Evolutionary conservation across 2,329 filamentous ascomycete species (phyloP).

Genomic region (Fusarium domesticum): DNA sequence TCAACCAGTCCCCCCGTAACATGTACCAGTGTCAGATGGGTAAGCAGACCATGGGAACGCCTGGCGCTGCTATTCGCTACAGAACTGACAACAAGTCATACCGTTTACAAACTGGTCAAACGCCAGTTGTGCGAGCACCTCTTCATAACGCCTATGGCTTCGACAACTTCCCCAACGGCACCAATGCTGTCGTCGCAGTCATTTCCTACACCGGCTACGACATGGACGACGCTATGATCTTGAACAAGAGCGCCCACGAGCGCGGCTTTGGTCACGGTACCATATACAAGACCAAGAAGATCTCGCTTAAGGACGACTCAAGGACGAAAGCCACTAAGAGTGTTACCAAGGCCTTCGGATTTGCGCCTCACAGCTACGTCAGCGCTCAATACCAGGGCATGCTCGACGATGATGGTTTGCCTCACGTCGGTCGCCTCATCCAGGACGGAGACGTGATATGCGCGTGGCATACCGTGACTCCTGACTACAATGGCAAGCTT

Average conservation of each 20-base stretch:
- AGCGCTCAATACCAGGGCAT: slow-evolving; percentile 67
- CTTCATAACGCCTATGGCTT: slow-evolving; percentile 95
- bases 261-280: slow-evolving; percentile 93
- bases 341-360: slow-evolving; percentile 83
- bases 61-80: slow-evolving; percentile 77
- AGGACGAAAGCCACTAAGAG: slow-evolving; percentile 64
- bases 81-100: slow-evolving; percentile 98
- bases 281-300: slow-evolving; percentile 96
- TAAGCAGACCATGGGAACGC: slow-evolving; percentile 98
- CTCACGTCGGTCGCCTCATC: slow-evolving; percentile 73
- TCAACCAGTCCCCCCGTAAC: slow-evolving; percentile 97
- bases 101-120: slow-evolving; percentile 90
- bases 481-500: slow-evolving; percentile 73
- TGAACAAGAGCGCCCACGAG: slow-evolving; percentile 96
- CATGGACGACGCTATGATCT: slow-evolving; percentile 99
- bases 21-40: slow-evolving; percentile 99
- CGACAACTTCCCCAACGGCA: slow-evolving; percentile 97
- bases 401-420: slow-evolving; percentile 85
- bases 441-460: slow-evolving; percentile 80
- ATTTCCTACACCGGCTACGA: slow-evolving; percentile 99
- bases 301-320: slow-evolving; percentile 77
- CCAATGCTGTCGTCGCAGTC: slow-evolving; percentile 92
- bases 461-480: slow-evolving; percentile 84
- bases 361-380: slow-evolving; percentile 73
- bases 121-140: slow-evolving; percentile 85